Base-by-base conservation (phyloP, 257 asterid species). In the Coffea canephora region DNA sequence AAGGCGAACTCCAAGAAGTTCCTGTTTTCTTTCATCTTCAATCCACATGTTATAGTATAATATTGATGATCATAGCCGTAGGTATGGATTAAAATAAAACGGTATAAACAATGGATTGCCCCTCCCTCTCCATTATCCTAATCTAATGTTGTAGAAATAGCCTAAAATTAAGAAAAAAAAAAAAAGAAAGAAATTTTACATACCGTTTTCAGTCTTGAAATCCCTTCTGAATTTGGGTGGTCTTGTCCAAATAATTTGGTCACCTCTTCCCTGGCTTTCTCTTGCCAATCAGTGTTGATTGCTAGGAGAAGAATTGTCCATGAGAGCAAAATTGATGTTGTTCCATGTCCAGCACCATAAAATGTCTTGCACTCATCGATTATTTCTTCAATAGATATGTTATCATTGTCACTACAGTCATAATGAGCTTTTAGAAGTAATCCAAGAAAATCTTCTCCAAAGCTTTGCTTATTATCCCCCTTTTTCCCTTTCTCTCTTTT, bases 331-430 rank as follows among this genome's bases (percentile, higher is more conserved):
- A 83, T 73, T 55, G 67, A 78, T 12, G 94, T 88, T 18, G 91
- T 87, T 74, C 83, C 92, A 19, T 90, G 91, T 57, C 91, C 94
- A 16, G 89, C 89, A 75, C 82, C 72, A 55, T 88, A 88, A 72
- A 90, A 90, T 6, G 86, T 84, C 82, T 88, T 90, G 48, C 92
- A 90, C 81, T 90, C 90, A 41, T 88, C 89, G 2, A 90, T 57
- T 50, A 90, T 77, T 1, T 87, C 91, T 23, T 21, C 81, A 41
- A 83, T 27, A 4, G 91, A 77, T 31, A 90, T 81, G 19, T 55
- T 79, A 27, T 73, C 83, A 49, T 73, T 78, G 39, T 65, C 62
- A 74, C 79, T 81, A 18, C 6, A 6, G 34, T 84, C 82, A 8
- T 81, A 84, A 72, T 86, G 86, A 78, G 62, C 80, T 50, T 78